A percentile compares a stretch with the other conserved stretches of the same genome.
Evolutionary conservation across 306 rosid genomes (phyloP).

Genomic region (Quercus gilva): DNA sequence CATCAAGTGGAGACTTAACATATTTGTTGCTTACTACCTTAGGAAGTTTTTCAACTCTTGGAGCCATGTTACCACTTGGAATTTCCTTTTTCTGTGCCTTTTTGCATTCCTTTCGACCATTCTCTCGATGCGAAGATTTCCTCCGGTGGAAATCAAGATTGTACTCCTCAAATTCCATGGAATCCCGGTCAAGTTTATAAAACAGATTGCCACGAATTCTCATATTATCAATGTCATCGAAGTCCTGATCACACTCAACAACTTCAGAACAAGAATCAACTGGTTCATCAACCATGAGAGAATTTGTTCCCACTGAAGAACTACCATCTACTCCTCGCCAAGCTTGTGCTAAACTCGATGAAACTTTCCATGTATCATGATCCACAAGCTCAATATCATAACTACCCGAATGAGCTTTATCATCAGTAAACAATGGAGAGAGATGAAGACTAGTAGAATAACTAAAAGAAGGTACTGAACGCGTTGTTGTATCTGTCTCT

Average conservation of each 20-base stretch:
- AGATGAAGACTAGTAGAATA: slow-evolving; percentile 35
- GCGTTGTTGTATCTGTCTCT: slow-evolving; percentile 15
- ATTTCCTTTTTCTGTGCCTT: slow-evolving; percentile 30
- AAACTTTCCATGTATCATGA: slow-evolving; percentile 64
- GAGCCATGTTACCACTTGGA: slow-evolving; percentile 1
- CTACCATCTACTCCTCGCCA: slow-evolving; percentile 38
- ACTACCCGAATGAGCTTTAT: slow-evolving; percentile 32
- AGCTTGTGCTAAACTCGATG: slow-evolving; percentile 62
- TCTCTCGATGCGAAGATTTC: slow-evolving; percentile 51
- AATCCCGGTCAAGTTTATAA: slow-evolving; percentile 70
- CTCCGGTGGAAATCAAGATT: slow-evolving; percentile 61
- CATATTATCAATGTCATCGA: slow-evolving; percentile 73
- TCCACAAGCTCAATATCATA: slow-evolving; percentile 68
- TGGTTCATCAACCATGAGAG: slow-evolving; percentile 24
- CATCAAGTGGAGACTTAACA: slow-evolving; percentile 9
- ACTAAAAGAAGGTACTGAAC: slow-evolving; percentile 22
- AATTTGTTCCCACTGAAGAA: slow-evolving; percentile 13
- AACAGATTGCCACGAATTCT: slow-evolving; percentile 67
- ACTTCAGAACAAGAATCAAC: slow-evolving; percentile 22
- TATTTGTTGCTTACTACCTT: slow-evolving; percentile 20
- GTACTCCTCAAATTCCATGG: slow-evolving; percentile 86
- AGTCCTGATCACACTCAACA: slow-evolving; percentile 47
- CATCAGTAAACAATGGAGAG: slow-evolving; percentile 48
- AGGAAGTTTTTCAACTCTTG: slow-evolving; percentile 33
- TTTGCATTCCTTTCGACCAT: slow-evolving; percentile 19